Evolutionary conservation across 257 asterid species (phyloP).

Genomic region (Phtheirospermum japonicum): DNA sequence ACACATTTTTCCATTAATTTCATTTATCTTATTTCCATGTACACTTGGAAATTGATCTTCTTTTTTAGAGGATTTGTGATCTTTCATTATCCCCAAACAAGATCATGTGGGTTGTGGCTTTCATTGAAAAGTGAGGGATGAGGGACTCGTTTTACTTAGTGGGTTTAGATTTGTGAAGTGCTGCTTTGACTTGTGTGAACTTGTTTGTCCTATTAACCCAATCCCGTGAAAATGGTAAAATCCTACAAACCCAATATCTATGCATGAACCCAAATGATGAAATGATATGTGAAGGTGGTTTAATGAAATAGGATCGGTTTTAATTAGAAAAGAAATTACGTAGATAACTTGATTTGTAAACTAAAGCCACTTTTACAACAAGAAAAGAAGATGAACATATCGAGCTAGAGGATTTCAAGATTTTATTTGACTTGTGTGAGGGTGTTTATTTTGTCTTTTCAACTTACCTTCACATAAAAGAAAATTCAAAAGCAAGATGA

Average conservation of each 20-base stretch:
- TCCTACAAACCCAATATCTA: slow-evolving; percentile 1
- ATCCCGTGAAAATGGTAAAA: slow-evolving; percentile 12
- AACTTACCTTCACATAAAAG: slow-evolving; percentile 12
- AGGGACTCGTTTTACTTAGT: slow-evolving; percentile 20
- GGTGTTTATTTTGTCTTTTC: slow-evolving; percentile 13
- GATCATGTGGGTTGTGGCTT: slow-evolving; percentile 51
- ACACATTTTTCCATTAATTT: background rate
- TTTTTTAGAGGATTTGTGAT: slow-evolving; percentile 44
- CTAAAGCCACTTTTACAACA: too few species aligned
- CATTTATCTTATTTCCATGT: background rate
- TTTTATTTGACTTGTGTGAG: slow-evolving; percentile 3
- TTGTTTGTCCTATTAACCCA: slow-evolving; percentile 27
- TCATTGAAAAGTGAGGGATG: slow-evolving; percentile 39
- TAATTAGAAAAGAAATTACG: too few species aligned
- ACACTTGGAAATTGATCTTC: slow-evolving; percentile 29
- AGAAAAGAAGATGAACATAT: too few species aligned
- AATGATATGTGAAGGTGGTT: too few species aligned
- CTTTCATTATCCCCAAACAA: slow-evolving; percentile 58
- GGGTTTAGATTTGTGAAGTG: slow-evolving; percentile 25
- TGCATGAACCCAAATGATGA: background rate
- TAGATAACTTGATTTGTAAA: too few species aligned
- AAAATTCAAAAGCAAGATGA: slow-evolving; percentile 36
- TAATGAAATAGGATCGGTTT: too few species aligned
- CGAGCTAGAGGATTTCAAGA: background rate
- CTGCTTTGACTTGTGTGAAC: slow-evolving; percentile 31